These are phyloP conservation scores for Colletotrichum trifolii DNA, from an alignment of 2,329 filamentous ascomycete genomes.

Conservation along the genomic window DNA sequence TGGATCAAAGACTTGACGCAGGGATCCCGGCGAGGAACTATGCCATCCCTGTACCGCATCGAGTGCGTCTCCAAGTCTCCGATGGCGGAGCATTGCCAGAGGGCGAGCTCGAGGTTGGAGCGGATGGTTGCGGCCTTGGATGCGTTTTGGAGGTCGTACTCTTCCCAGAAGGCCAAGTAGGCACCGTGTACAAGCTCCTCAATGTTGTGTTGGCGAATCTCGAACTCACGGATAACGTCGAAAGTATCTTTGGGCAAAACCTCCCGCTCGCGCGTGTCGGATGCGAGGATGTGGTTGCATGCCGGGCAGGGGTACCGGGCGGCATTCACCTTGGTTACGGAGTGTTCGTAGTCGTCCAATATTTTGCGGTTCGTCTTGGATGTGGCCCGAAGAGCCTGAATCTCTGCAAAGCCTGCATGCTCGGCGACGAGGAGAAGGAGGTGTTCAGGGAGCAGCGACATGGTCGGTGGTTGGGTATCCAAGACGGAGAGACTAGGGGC, in stretches of 20 bases:
- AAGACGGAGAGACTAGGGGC: background rate
- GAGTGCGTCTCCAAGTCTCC: slow-evolving; percentile 37
- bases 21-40: slow-evolving; percentile 22
- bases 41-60: slow-evolving; percentile 26
- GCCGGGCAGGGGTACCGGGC: slow-evolving; percentile 18
- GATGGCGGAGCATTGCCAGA: slow-evolving; percentile 33
- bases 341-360: slow-evolving; percentile 34
- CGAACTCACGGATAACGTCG: slow-evolving; percentile 31
- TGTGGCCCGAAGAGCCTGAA: slow-evolving; percentile 30
- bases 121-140: slow-evolving; percentile 18
- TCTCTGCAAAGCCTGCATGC: slow-evolving; percentile 23
- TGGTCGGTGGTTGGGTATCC: slow-evolving; percentile 7
- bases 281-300: slow-evolving; percentile 33
- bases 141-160: slow-evolving; percentile 22
- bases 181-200: slow-evolving; percentile 25
- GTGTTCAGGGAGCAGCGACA: slow-evolving; percentile 30
- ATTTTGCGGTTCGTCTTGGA: slow-evolving; percentile 27
- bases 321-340: slow-evolving; percentile 27
- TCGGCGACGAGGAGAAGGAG: slow-evolving; percentile 30
- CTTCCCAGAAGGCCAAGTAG: slow-evolving; percentile 30
- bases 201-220: slow-evolving; percentile 32
- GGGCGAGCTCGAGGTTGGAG: slow-evolving; percentile 18
- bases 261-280: slow-evolving; percentile 31
- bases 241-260: slow-evolving; percentile 24
- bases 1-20: slow-evolving; percentile 32